phyloP scores from a whole-genome alignment of 2,329 filamentous ascomycete species.

The Verticillium isaacii region DNA sequence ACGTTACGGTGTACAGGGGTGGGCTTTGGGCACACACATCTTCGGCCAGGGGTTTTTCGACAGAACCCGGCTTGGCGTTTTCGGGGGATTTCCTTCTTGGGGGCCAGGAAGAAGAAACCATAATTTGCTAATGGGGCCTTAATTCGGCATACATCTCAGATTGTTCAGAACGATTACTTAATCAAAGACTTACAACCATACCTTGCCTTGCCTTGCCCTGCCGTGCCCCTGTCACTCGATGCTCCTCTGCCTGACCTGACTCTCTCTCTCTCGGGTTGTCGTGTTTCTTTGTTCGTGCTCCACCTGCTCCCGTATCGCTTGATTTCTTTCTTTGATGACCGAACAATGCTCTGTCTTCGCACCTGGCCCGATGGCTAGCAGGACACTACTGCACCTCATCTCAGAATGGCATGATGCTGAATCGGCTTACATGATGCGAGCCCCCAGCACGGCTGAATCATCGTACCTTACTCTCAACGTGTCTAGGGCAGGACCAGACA shows the following conservation, averaged over 20 bases:
- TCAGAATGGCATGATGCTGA: background rate
- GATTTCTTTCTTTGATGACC: background rate
- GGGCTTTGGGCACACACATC: too few species aligned
- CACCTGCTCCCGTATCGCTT: background rate
- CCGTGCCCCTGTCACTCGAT: too few species aligned
- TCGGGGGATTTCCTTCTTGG: background rate
- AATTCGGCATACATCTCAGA: too few species aligned
- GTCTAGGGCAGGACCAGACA: too few species aligned
- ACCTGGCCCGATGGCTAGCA: background rate
- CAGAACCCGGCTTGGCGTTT: background rate
- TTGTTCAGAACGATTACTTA: background rate
- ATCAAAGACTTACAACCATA: background rate
- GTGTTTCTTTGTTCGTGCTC: background rate
- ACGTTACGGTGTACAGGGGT: too few species aligned
- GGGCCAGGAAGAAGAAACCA: background rate
- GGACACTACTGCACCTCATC: background rate
- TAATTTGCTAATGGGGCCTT: background rate
- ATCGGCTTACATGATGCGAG: background rate
- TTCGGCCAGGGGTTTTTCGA: background rate
- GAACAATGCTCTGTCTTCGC: background rate
- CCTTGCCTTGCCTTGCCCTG: too few species aligned
- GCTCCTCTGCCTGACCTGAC: too few species aligned
- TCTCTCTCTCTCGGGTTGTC: too few species aligned
- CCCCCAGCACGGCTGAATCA: background rate
- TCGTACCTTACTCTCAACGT: too few species aligned